phyloP scores from a whole-genome alignment of 2,329 filamentous ascomycete species.

The Aspergillaceae sp. region DNA sequence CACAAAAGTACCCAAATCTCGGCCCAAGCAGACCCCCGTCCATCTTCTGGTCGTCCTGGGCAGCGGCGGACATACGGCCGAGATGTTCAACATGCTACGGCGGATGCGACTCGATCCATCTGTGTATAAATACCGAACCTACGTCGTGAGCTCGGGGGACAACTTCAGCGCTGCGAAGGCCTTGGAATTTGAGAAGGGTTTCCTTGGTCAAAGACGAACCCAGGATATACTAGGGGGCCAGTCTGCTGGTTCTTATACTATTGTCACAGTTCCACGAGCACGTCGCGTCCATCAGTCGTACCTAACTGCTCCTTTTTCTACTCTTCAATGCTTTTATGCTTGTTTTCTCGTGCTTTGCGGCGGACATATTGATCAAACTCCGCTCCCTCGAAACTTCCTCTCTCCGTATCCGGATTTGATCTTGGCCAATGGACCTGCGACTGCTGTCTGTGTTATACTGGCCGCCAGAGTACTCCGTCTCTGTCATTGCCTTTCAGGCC shows the following conservation, averaged over 20 bases:
- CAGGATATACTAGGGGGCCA: slow-evolving; percentile 2
- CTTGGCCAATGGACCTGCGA: slow-evolving; percentile 81
- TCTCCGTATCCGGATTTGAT: slow-evolving; percentile 61
- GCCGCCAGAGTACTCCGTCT: slow-evolving; percentile 50
- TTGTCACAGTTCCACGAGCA: slow-evolving; percentile 65
- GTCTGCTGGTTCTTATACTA: slow-evolving; percentile 44
- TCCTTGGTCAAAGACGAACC: slow-evolving; percentile 4
- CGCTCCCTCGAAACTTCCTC: slow-evolving; percentile 13
- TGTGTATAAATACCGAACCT: slow-evolving; percentile 61
- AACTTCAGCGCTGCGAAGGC: slow-evolving; percentile 58
- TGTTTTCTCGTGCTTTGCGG: slow-evolving; percentile 51
- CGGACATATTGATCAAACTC: slow-evolving; percentile 25
- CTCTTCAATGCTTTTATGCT: slow-evolving; percentile 55
- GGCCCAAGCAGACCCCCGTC: slow-evolving; percentile 28
- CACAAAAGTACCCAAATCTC: slow-evolving; percentile 20
- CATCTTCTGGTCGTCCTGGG: slow-evolving; percentile 77
- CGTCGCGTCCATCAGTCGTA: slow-evolving; percentile 74
- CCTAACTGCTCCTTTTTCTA: slow-evolving; percentile 61
- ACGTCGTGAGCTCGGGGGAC: slow-evolving; percentile 72
- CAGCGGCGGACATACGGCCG: slow-evolving; percentile 86
- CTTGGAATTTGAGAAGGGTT: slow-evolving; percentile 51
- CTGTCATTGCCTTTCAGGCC: slow-evolving; percentile 24
- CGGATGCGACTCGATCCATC: slow-evolving; percentile 40
- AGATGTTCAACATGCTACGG: slow-evolving; percentile 83
- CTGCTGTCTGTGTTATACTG: slow-evolving; percentile 66